Conservation (phyloP, 305 asterid genomes). For the Coffea humblotiana region DNA sequence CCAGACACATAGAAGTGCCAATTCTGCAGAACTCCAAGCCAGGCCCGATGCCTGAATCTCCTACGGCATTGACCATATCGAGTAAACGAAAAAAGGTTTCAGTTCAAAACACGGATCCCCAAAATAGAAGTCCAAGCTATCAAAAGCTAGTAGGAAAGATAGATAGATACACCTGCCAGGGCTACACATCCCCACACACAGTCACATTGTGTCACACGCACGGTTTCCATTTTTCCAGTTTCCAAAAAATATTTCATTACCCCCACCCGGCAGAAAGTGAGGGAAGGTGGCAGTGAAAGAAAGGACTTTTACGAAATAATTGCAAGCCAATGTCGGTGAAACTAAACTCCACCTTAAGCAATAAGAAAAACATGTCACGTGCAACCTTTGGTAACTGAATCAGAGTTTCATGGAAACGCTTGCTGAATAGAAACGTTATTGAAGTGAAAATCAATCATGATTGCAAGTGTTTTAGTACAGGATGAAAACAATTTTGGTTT, state of each 20-base stretch:
- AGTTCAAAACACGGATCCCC: neutral
- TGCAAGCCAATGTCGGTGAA: neutral
- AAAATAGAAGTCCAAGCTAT: neutral
- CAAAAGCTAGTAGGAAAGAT: neutral
- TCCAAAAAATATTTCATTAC: no score
- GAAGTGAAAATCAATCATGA: slow-evolving; percentile 5
- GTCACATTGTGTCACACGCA: no score
- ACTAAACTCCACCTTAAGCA: neutral
- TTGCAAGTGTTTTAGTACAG: neutral
- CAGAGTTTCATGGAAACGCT: neutral
- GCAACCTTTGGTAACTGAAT: neutral
- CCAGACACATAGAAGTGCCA: no score
- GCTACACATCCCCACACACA: no score
- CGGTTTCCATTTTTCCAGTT: no score
- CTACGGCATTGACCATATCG: neutral
- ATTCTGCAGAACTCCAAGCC: neutral
- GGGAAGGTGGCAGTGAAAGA: neutral
- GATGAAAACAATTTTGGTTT: neutral
- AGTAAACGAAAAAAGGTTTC: neutral
- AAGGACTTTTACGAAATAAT: no score
- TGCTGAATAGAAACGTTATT: neutral
- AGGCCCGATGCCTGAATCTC: neutral
- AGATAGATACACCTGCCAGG: neutral
- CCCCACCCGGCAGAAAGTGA: neutral
- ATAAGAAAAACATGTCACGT: neutral